Base-by-base conservation (phyloP, 352 stramenopile genomes). In the Phytophthora quininea region DNA sequence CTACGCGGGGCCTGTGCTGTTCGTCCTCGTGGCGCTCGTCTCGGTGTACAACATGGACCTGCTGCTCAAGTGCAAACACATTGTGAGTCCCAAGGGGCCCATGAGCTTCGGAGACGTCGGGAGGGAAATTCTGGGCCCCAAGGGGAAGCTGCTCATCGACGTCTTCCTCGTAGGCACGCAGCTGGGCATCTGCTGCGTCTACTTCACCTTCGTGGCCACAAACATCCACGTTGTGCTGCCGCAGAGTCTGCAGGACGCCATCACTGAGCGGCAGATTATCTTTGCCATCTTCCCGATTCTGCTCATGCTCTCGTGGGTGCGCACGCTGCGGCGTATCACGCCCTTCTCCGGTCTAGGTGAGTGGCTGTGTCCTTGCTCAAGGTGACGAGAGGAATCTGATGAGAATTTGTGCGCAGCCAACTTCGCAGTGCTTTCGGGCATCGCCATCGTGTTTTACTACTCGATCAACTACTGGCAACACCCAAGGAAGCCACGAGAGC, bases 31-130 rank as follows among this genome's bases (percentile, higher is more conserved):
- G 57, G 86, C 85, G 24, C 69, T 92, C 12, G 71, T 90, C 50
- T 93, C 80, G 3, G 84, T 86, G 60, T 94, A 94, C 79, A 94
- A 94, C 57, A 94, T 94, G 86, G 78, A 93, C 42, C 59, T 94
- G 57, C 63, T 92, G 61, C 69, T 93, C 6, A 71, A 76, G 14
- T 92, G 84, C 71, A 94, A 94, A 63, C 69, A 74, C 3, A 53
- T 76, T 9, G 75, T 94, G 60, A 87, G 71, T 31, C 82, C 84
- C 3, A 78, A 77, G 4, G 60, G 62, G 10, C 66, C 68, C 45
- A 86, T 90, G 72, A 90, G 84, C 10, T 94, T 94, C 62, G 84
- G 84, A 37, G 84, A 92, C 40, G 84, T 92, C n/a, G 84, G 79
- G 0, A 58, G 67, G 49, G 77, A 89, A 48, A 84, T 92, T 47